Conservation (phyloP, 23 red algal genomes). For the Agarophyton chilense region DNA sequence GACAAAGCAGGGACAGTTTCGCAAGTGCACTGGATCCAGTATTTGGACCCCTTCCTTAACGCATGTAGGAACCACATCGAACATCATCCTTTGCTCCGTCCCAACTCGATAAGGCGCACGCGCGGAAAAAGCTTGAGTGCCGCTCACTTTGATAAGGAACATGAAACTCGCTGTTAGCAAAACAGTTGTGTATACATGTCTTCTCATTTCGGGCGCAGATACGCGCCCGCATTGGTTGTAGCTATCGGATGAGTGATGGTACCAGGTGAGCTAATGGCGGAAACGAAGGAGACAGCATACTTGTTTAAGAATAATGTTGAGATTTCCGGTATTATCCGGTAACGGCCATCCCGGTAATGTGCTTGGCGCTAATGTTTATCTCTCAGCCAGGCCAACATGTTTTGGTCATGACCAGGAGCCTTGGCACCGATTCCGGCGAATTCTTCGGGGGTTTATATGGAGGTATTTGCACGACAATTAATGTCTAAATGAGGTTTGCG, state of each 20-base stretch:
- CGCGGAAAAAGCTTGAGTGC: neutral
- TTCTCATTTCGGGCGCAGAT: constrained; percentile 1
- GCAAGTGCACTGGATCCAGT: neutral
- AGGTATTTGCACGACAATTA: neutral
- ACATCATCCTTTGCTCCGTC: constrained; percentile 11
- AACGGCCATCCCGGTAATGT: neutral
- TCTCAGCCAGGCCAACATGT: constrained; percentile 29
- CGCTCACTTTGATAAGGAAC: neutral
- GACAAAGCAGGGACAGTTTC: neutral
- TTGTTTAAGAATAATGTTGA: neutral
- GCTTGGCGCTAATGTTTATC: neutral
- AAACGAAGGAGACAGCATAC: neutral
- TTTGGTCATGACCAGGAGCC: neutral
- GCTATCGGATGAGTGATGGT: neutral
- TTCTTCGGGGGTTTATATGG: neutral
- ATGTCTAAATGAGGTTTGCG: neutral
- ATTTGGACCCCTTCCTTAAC: neutral
- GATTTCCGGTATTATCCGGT: neutral
- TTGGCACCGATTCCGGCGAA: neutral
- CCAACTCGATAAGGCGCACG: neutral
- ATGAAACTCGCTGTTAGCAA: neutral
- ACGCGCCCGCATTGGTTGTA: neutral
- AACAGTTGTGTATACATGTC: neutral
- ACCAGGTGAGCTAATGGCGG: neutral
- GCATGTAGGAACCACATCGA: constrained; percentile 3